phyloP scores from a whole-genome alignment of 805 yeast genomes.

The Vanderwaltozyma verrucispora region DNA sequence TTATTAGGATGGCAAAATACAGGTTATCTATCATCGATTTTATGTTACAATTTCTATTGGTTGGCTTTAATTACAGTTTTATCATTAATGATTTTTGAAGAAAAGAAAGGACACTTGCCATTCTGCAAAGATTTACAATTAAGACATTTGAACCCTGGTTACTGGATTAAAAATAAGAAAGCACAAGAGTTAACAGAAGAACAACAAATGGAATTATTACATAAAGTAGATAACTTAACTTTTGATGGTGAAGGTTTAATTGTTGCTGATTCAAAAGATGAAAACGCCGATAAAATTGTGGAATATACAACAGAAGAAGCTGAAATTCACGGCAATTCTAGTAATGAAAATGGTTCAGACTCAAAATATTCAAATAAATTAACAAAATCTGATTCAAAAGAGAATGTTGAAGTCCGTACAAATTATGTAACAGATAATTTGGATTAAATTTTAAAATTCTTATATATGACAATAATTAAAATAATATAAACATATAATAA shows the following conservation, averaged over 20 bases:
- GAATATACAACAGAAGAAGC: background rate
- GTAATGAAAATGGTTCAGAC: background rate
- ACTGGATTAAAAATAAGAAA: constrained; percentile 59
- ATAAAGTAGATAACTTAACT: constrained; percentile 30
- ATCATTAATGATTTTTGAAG: constrained; percentile 65
- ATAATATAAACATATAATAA: too few species aligned
- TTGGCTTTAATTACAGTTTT: constrained; percentile 46
- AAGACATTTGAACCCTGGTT: constrained; percentile 58
- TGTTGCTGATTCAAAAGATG: background rate
- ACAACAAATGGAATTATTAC: constrained; percentile 46
- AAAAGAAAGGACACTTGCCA: constrained; percentile 74
- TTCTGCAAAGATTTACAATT: constrained; percentile 41
- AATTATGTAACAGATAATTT: too few species aligned
- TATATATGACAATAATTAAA: too few species aligned
- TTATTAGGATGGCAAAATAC: constrained; percentile 95
- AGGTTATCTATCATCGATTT: constrained; percentile 86
- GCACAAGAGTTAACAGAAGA: constrained; percentile 42
- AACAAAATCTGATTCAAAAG: background rate
- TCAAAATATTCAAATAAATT: background rate
- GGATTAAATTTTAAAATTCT: too few species aligned
- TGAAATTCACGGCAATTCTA: background rate
- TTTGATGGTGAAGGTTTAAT: constrained; percentile 31
- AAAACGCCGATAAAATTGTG: background rate
- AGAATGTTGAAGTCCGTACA: too few species aligned
- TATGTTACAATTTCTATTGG: constrained; percentile 89